Evolutionary conservation across 2,329 filamentous ascomycete genomes (phyloP).

Genomic region (Dothistroma septosporum): DNA sequence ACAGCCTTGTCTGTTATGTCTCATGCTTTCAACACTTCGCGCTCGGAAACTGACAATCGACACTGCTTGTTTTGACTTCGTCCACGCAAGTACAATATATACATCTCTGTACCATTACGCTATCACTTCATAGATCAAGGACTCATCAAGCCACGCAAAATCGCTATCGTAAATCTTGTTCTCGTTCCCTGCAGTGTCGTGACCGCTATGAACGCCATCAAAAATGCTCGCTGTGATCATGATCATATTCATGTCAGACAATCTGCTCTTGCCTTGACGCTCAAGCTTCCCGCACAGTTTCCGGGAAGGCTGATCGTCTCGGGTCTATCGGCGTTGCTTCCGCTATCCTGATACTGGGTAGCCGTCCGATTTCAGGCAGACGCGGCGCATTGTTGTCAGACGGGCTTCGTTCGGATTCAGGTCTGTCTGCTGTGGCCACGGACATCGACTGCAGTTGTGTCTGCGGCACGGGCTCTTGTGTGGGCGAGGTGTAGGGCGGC

Average conservation of each 20-base stretch:
- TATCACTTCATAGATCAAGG: background rate
- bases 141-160: background rate
- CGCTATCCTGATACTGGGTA: slow-evolving; percentile 45
- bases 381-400: slow-evolving; percentile 26
- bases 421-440: background rate
- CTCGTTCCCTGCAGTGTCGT: background rate
- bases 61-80: too few species aligned
- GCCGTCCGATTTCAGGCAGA: slow-evolving; percentile 38
- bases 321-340: slow-evolving; percentile 34
- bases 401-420: slow-evolving; percentile 6
- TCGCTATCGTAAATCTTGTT: slow-evolving; percentile 3
- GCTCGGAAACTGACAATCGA: too few species aligned
- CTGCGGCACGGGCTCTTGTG: slow-evolving; percentile 21
- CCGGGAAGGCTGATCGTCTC: slow-evolving; percentile 11
- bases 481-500: slow-evolving; percentile 46
- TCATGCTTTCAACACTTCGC: too few species aligned
- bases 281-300: slow-evolving; percentile 13
- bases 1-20: too few species aligned
- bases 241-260: slow-evolving; percentile 6
- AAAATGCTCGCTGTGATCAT: background rate
- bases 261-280: slow-evolving; percentile 5
- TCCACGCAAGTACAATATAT: background rate
- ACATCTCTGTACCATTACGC: background rate
- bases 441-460: background rate
- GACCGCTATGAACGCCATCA: background rate